phyloP scores from a whole-genome alignment of 2,329 filamentous ascomycete genomes.

The Emmonsiellopsis sp. region DNA sequence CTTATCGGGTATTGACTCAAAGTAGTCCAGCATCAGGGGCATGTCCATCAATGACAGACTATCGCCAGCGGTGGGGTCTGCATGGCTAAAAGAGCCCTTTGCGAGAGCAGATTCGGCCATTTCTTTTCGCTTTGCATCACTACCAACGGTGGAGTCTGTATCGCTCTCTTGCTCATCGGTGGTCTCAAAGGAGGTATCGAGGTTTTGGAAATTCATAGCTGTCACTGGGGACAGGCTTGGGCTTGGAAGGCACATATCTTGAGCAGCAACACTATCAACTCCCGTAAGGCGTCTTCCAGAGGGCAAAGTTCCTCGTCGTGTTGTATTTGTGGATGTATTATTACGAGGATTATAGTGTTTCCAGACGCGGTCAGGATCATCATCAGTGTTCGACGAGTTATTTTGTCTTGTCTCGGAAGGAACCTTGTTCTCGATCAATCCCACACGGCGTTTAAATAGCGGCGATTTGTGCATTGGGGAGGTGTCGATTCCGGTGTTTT shows the following conservation, averaged over 20 bases:
- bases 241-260: constrained; percentile 89
- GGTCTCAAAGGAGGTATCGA: constrained; percentile 34
- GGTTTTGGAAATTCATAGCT: constrained; percentile 52
- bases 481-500: background rate
- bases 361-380: background rate
- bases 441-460: constrained; percentile 9
- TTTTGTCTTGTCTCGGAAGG: background rate
- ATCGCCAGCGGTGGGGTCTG: constrained; percentile 10
- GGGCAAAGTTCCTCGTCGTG: constrained; percentile 29
- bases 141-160: constrained; percentile 35
- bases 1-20: constrained; percentile 81
- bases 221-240: constrained; percentile 87
- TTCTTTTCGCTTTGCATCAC: constrained; percentile 34
- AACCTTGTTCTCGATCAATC: background rate
- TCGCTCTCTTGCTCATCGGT: constrained; percentile 30
- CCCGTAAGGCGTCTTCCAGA: constrained; percentile 27
- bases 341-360: background rate
- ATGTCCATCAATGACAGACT: constrained; percentile 58
- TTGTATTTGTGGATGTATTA: constrained; percentile 7
- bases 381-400: background rate
- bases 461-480: constrained; percentile 8
- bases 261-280: constrained; percentile 62
- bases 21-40: constrained; percentile 77
- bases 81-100: background rate
- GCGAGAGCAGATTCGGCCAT: constrained; percentile 14